These are phyloP conservation scores for Ensete glaucum DNA, from an alignment of 176 grass and related monocot species.

Conservation along the genomic window DNA sequence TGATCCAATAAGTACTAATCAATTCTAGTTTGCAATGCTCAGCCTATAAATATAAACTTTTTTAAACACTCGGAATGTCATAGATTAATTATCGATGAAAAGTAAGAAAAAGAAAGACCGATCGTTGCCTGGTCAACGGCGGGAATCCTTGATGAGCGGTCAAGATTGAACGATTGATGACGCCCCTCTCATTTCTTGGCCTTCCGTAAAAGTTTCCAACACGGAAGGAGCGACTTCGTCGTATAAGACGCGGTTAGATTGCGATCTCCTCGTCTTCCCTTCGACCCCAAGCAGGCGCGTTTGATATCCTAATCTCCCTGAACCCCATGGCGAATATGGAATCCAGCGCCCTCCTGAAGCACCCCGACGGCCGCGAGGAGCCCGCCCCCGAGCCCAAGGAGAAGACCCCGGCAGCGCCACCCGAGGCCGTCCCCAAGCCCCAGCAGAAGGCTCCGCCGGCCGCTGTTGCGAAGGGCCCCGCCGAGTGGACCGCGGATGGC, in stretches of 20 bases:
- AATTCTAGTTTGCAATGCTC: no score
- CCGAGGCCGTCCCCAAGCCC: neutral
- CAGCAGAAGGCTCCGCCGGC: neutral
- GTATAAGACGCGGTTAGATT: conserved; percentile 14
- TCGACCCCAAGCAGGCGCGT: conserved; percentile 5
- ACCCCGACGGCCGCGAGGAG: conserved; percentile 1
- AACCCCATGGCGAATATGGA: conserved; percentile 16
- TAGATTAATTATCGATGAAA: no score
- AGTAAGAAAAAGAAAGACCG: neutral
- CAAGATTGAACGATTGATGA: no score
- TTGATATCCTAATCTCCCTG: conserved; percentile 6
- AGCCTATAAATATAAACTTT: no score
- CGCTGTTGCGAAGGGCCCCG: conserved; percentile 9
- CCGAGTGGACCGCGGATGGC: conserved; percentile 31
- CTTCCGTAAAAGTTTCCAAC: neutral
- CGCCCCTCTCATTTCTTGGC: neutral
- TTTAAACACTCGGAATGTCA: no score
- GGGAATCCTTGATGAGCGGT: no score
- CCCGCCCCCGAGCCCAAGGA: neutral
- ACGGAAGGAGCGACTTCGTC: neutral
- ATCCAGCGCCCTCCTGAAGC: conserved; percentile 14
- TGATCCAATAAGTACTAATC: no score
- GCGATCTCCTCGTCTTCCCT: neutral
- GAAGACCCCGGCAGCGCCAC: conserved; percentile 4
- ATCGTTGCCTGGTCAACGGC: neutral